Percentiles rank a stretch among this genome's conserved stretches.
Conservation (phyloP, 2,329 filamentous ascomycete species). For the Aspergillus uvarum region DNA sequence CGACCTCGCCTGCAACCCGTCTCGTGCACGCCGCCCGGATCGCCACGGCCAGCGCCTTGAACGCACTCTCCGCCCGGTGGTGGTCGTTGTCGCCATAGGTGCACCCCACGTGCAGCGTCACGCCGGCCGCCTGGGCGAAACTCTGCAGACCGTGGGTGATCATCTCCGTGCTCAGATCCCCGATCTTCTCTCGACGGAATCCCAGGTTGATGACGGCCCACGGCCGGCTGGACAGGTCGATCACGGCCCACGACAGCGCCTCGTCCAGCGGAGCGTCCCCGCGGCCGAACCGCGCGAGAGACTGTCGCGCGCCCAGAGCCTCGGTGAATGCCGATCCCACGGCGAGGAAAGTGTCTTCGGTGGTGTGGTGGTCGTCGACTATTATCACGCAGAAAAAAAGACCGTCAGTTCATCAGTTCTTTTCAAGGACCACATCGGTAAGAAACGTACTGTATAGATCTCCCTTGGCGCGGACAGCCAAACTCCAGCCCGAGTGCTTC, state of each 20-base stretch:
- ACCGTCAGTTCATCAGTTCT: no score
- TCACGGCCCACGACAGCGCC: slow-evolving; percentile 86
- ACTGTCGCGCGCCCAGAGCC: slow-evolving; percentile 74
- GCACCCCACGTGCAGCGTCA: slow-evolving; percentile 95
- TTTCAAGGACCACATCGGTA: background rate
- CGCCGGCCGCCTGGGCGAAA: slow-evolving; percentile 84
- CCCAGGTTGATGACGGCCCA: slow-evolving; percentile 81
- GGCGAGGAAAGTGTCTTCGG: slow-evolving; percentile 91
- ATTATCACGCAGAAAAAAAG: no score
- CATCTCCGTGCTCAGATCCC: slow-evolving; percentile 93
- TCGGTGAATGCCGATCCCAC: slow-evolving; percentile 81
- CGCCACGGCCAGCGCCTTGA: slow-evolving; percentile 92
- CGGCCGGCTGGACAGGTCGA: slow-evolving; percentile 91
- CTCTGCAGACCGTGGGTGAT: slow-evolving; percentile 92
- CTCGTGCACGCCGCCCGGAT: slow-evolving; percentile 72
- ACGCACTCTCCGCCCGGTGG: slow-evolving; percentile 92
- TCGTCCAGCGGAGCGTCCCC: slow-evolving; percentile 95
- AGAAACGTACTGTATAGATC: slow-evolving; percentile 74
- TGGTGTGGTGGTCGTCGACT: slow-evolving; percentile 99
- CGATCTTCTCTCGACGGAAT: slow-evolving; percentile 87
- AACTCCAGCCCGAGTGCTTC: slow-evolving; percentile 93
- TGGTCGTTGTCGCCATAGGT: slow-evolving; percentile 91
- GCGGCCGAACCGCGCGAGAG: slow-evolving; percentile 84
- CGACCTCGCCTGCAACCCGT: slow-evolving; percentile 72
- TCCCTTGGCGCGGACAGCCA: slow-evolving; percentile 78